phyloP scores from a whole-genome alignment of 176 grass and related monocot genomes.

The Thinopyrum elongatum region DNA sequence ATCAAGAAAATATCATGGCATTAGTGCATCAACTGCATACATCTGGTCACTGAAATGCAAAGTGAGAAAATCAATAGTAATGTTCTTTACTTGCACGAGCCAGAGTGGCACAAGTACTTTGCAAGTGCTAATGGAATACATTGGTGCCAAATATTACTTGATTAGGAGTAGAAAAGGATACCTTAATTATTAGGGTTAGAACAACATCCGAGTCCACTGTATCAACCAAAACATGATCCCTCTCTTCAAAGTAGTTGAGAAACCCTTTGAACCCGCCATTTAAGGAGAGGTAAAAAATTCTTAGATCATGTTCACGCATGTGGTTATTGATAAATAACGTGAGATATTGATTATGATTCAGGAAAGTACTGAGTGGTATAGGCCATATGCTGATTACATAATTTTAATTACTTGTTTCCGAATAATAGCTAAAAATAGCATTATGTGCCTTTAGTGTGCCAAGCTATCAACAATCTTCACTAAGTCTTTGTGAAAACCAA shows the following conservation, averaged over 20 bases:
- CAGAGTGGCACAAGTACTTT: neutral
- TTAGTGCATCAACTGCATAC: neutral
- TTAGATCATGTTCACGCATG: neutral
- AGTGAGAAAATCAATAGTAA: neutral
- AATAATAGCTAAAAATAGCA: conserved; percentile 79
- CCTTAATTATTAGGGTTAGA: conserved; percentile 80
- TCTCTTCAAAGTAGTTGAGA: conserved; percentile 81
- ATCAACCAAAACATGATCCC: conserved; percentile 79
- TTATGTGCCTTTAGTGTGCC: conserved; percentile 78
- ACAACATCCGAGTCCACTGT: conserved; percentile 65
- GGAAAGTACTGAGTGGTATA: neutral
- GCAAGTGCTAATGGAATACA: neutral
- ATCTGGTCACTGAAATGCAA: neutral
- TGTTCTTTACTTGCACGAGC: neutral
- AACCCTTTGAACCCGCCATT: conserved; percentile 60
- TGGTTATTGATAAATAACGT: conserved; percentile 10
- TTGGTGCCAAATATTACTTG: too few species aligned
- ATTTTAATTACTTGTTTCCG: conserved; percentile 63
- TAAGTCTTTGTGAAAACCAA: conserved; percentile 86
- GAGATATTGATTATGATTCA: neutral
- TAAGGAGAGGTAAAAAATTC: conserved; percentile 8
- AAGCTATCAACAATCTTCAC: conserved; percentile 90
- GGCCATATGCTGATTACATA: too few species aligned
- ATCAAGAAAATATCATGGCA: neutral
- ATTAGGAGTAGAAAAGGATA: conserved; percentile 23